phyloP scores from a whole-genome alignment of 2,329 filamentous ascomycete species.

The Stachybotrys chlorohalonatus region DNA sequence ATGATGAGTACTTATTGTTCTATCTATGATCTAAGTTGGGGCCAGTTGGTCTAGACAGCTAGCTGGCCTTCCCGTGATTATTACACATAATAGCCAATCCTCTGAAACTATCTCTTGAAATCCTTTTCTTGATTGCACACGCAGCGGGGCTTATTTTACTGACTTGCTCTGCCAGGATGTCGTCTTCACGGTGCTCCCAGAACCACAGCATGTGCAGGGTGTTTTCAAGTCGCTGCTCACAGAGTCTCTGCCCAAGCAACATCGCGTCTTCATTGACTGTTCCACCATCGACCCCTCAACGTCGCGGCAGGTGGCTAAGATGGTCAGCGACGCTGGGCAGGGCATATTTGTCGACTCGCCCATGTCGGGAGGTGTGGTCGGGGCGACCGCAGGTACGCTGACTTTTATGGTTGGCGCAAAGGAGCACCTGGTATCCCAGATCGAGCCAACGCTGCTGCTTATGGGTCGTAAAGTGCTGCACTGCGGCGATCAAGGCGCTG shows the following conservation, averaged over 20 bases:
- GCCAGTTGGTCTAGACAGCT: conserved; percentile 27
- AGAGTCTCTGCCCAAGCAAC: conserved; percentile 37
- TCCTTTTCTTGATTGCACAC: conserved; percentile 5
- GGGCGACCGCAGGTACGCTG: conserved; percentile 75
- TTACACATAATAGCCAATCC: conserved; percentile 59
- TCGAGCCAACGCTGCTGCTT: conserved; percentile 60
- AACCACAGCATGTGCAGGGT: conserved; percentile 76
- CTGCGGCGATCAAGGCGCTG: conserved; percentile 75
- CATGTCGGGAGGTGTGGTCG: conserved; percentile 94
- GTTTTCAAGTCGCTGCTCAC: conserved; percentile 73
- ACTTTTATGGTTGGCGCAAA: conserved; percentile 91
- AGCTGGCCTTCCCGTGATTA: conserved; percentile 54
- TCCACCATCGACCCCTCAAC: conserved; percentile 92
- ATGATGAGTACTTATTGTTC: conserved; percentile 21
- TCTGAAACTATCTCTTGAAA: background rate
- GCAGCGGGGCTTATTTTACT: conserved; percentile 1
- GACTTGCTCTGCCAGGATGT: conserved; percentile 50
- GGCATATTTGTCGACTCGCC: conserved; percentile 87
- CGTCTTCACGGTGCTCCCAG: conserved; percentile 81
- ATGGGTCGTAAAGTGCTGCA: conserved; percentile 88
- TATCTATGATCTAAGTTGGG: conserved; percentile 69
- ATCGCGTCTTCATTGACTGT: conserved; percentile 85
- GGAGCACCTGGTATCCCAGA: conserved; percentile 47
- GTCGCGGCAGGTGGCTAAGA: conserved; percentile 66
- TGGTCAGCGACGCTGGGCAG: conserved; percentile 53